Percentiles rank a stretch among this genome's conserved stretches.
Conservation (phyloP, 2,329 filamentous ascomycete species). For the Colletotrichum acutatum region DNA sequence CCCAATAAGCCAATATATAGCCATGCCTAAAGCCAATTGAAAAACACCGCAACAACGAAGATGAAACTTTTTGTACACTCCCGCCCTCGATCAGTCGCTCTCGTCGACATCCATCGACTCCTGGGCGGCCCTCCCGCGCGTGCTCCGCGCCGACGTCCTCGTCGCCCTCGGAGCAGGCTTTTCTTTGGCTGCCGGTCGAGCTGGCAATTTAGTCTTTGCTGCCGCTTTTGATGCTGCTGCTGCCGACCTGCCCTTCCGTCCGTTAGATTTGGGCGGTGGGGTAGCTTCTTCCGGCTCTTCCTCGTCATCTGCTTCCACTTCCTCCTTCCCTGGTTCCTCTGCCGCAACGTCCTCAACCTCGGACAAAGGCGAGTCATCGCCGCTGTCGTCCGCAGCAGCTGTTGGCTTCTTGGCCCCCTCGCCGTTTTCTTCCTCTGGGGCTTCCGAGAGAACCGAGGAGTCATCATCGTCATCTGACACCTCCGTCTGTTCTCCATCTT, state of each 20-base stretch:
- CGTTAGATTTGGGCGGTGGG: slow-evolving; percentile 34
- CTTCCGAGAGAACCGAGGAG: slow-evolving; percentile 27
- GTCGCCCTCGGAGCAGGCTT: slow-evolving; percentile 28
- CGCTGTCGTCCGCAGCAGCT: slow-evolving; percentile 33
- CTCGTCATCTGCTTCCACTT: slow-evolving; percentile 36
- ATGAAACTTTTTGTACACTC: slow-evolving; percentile 1
- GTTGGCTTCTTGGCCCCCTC: slow-evolving; percentile 33
- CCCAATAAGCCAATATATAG: slow-evolving; percentile 24
- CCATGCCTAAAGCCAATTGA: slow-evolving; percentile 1
- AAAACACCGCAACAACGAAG: background rate
- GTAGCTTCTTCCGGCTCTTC: slow-evolving; percentile 27
- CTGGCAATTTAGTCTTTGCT: slow-evolving; percentile 31
- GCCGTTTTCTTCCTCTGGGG: slow-evolving; percentile 25
- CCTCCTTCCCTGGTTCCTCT: slow-evolving; percentile 35
- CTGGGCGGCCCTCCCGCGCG: slow-evolving; percentile 41
- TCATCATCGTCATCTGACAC: slow-evolving; percentile 31
- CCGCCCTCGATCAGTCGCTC: slow-evolving; percentile 36
- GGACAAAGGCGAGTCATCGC: slow-evolving; percentile 28
- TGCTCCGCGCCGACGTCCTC: slow-evolving; percentile 21
- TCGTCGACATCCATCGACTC: slow-evolving; percentile 48
- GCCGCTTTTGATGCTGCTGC: slow-evolving; percentile 25
- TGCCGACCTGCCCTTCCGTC: slow-evolving; percentile 25
- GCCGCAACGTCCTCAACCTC: slow-evolving; percentile 34
- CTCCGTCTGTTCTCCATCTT: slow-evolving; percentile 44
- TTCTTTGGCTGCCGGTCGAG: slow-evolving; percentile 35